A percentile compares a stretch with the other conserved stretches of the same genome.
These are phyloP conservation scores for Fraxinus excelsior DNA, from an alignment of 257 asterid species.

Conservation along the genomic window DNA sequence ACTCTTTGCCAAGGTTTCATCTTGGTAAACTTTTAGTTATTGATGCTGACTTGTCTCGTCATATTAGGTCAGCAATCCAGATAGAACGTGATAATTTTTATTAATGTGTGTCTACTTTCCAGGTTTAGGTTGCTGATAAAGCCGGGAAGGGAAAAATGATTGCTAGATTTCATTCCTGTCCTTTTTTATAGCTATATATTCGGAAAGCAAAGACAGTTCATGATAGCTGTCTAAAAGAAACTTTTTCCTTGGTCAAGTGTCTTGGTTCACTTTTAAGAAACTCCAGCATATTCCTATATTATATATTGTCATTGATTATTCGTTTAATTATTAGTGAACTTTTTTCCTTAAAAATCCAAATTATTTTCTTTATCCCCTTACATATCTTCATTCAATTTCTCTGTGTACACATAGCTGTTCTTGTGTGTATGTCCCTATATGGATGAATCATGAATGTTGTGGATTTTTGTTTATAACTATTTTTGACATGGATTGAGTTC, in stretches of 20 bases:
- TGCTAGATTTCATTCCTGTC: neutral
- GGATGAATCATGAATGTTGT: neutral
- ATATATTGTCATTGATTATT: neutral
- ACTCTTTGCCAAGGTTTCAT: neutral
- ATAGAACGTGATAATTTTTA: neutral
- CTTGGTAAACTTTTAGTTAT: neutral
- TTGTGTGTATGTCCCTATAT: neutral
- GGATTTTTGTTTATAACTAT: neutral
- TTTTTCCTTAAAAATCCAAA: neutral
- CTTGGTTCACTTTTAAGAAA: neutral
- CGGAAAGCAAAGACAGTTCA: neutral
- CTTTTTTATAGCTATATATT: neutral
- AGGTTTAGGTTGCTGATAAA: neutral
- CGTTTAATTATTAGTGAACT: neutral
- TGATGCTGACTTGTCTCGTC: neutral
- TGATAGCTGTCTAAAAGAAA: conserved; percentile 8
- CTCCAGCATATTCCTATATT: neutral
- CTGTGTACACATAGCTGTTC: neutral
- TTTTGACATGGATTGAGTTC: neutral
- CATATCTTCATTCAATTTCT: neutral
- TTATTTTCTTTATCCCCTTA: neutral
- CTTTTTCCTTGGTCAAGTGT: conserved; percentile 13
- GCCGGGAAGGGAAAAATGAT: neutral
- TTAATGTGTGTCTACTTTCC: neutral
- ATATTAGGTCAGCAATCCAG: neutral